Evolutionary conservation across 2,329 filamentous ascomycete species (phyloP), one percentile per base, ranked within the genome.

Genomic region (Nemania sp.): DNA sequence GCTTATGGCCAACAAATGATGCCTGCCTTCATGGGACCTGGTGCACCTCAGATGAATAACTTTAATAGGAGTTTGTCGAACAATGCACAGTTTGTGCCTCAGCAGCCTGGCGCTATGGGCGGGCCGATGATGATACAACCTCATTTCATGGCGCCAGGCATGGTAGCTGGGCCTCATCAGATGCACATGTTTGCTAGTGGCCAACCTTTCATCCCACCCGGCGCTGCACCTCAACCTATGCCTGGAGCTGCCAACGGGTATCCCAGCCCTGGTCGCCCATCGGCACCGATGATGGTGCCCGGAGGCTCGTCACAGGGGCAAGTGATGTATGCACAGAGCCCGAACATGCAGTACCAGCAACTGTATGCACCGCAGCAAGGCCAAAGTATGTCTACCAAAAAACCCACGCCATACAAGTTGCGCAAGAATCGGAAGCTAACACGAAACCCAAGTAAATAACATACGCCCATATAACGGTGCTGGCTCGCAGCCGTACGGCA

Each of bases 261-360:
- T 71, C 90, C 92, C n/a, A 97, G 94, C 73, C 94, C 94, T 1
- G 88, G 91, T 58, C 86, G 92, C 49, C 87, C 88, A 29, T 74
- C 80, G 18, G 91, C 95, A 12, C 89, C 91, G 1, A 92, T 96
- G 88, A 98, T 98, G 94, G 90, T 89, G 70, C 93, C 93, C 67
- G 92, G 97, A 77, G 91, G 91, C 57, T 97, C 93, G 29, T 94
- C 97, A 71, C 93, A 96, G 74, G 92, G 93, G 42, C 92, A 96
- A 73, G 87, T 79, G 70, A 86, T 81, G 78, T 93, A 84, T 80
- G 90, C 85, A 65, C 91, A 93, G 88, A 90, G 88, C 69, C 89
- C 89, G 45, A 87, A 82, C 54, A 83, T 88, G 76, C 89, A 89
- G 72, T 91, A 89, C 71, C 89, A 87, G 70, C 90, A 92, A 72